These are phyloP conservation scores for Microdochium trichocladiopsis DNA, from an alignment of 2,329 filamentous ascomycete species.

Conservation along the genomic window DNA sequence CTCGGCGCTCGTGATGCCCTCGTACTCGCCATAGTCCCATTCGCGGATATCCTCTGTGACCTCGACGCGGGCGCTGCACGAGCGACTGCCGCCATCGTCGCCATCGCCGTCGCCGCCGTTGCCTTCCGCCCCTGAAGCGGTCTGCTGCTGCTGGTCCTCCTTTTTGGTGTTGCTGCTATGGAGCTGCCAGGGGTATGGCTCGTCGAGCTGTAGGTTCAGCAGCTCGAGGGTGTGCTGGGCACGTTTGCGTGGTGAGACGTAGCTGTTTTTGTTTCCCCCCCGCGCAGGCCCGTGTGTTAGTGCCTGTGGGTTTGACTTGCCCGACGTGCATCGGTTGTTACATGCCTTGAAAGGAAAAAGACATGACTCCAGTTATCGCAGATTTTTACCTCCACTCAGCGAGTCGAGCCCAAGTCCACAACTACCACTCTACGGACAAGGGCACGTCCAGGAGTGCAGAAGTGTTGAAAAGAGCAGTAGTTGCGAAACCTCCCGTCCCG, in stretches of 20 bases:
- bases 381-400: no score
- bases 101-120: no score
- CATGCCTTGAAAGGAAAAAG: no score
- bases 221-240: slow-evolving; percentile 89
- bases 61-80: slow-evolving; percentile 54
- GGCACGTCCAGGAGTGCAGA: no score
- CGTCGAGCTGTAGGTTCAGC: slow-evolving; percentile 64
- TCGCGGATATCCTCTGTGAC: slow-evolving; percentile 69
- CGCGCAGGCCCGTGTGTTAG: no score
- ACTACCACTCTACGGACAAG: neutral
- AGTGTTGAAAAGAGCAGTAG: no score
- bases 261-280: no score
- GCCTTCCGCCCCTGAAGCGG: no score
- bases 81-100: slow-evolving; percentile 25
- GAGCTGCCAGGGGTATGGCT: slow-evolving; percentile 63
- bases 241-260: slow-evolving; percentile 78
- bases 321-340: no score
- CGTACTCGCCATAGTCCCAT: slow-evolving; percentile 86
- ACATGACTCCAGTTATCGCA: no score
- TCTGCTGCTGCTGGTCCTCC: slow-evolving; percentile 7
- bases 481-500: no score
- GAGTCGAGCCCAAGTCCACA: neutral
- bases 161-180: slow-evolving; percentile 28
- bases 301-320: no score
- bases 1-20: slow-evolving; percentile 67